Percentiles rank a stretch among this genome's conserved stretches.
These are phyloP conservation scores for Ophiocordyceps camponoti-floridani DNA, from an alignment of 2,329 filamentous ascomycete genomes.

Conservation along the genomic window DNA sequence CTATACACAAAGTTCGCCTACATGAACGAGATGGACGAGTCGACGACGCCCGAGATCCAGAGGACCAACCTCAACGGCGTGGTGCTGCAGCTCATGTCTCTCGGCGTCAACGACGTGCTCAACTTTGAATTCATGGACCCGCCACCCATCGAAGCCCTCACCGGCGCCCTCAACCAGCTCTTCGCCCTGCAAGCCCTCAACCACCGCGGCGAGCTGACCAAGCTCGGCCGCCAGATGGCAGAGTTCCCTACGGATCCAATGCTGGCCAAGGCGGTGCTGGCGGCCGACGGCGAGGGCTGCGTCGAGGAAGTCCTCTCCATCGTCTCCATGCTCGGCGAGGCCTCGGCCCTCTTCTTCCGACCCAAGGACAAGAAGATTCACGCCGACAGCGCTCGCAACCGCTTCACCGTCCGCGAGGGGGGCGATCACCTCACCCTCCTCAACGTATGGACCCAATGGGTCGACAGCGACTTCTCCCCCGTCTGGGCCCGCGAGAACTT, in stretches of 20 bases:
- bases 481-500: conserved; percentile 91
- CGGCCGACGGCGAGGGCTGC: conserved; percentile 78
- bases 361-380: conserved; percentile 97
- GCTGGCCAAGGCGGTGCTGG: conserved; percentile 76
- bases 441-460: conserved; percentile 93
- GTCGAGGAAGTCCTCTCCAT: conserved; percentile 85
- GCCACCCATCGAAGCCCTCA: conserved; percentile 75
- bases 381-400: conserved; percentile 73
- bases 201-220: conserved; percentile 74
- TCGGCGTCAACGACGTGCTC: conserved; percentile 83
- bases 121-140: conserved; percentile 96
- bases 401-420: conserved; percentile 80
- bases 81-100: conserved; percentile 69
- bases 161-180: conserved; percentile 73
- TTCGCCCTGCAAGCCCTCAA: conserved; percentile 85
- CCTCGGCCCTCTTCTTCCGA: conserved; percentile 77
- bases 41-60: conserved; percentile 83
- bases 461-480: conserved; percentile 73
- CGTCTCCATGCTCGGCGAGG: conserved; percentile 85
- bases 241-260: conserved; percentile 89
- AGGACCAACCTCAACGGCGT: conserved; percentile 73
- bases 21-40: conserved; percentile 88
- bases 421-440: conserved; percentile 80
- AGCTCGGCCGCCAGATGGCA: conserved; percentile 82
- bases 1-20: conserved; percentile 88